Base-by-base conservation (phyloP, 352 stramenopile species). In the Achlya hypogyna region DNA sequence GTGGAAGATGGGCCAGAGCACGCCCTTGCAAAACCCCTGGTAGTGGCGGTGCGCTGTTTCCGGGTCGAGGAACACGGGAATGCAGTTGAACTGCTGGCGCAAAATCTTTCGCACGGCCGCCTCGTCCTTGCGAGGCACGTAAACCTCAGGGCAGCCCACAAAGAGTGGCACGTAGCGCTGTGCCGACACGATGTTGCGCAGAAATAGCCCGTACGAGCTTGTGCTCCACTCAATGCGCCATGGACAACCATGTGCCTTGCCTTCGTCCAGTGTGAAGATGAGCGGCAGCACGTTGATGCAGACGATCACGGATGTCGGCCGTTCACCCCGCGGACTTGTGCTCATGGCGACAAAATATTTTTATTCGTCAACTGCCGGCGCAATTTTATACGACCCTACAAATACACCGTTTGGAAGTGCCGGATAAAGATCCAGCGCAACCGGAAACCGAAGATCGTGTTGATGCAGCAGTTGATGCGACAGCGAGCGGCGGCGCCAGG, bases 1-100 rank as follows among this genome's bases (percentile, higher is more conserved):
- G 77, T 99, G 96, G 69, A 99, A 93, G 31, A 98, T 84, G 1
- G 96, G 95, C 96, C 96, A 99, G 18, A 99, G 83, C n/a, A 98
- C 85, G 51, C 94, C 92, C 73, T 99, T 98, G 78, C 96, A 99
- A 72, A 98, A 99, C 22, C 88, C 90, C 73, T 96, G 79, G 72
- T 93, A 95, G 74, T 93, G 93, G 25, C 76, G 78, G 56, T 93
- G 80, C 25, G 82, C 82, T 40, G 98, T 72, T 4, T 76, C 70
- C 12, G 90, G 84, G 47, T 98, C 89, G 32, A 98, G 74, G 73
- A 98, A 98, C 45, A 98, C 95, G 0, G 96, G 95, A 25, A 98
- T 92, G 70, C 95, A 99, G 62, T 97, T 84, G 62, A 98, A 94
- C 27, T 79, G 75, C 25, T 80, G 76, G 38, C 88, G 76, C 40